Evolutionary conservation across 2,329 filamentous ascomycete species (phyloP), one percentile per base, ranked within the genome.

Genomic region (Dactylonectria estremocensis): DNA sequence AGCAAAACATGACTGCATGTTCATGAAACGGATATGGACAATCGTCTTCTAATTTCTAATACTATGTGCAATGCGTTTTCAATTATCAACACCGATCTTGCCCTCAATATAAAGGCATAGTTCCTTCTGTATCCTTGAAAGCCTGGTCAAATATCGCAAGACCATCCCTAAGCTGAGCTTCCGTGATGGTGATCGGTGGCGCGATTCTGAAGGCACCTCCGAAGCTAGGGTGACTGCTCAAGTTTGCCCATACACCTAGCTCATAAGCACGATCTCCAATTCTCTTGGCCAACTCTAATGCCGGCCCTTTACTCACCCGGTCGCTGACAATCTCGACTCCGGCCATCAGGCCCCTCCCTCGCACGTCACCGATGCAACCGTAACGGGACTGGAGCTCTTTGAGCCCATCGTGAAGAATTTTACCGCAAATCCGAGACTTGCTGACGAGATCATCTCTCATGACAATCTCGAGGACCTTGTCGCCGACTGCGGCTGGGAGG

Each of bases 401-500:
- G n/a, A 89, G 82, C 2, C 84, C 87, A 0, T 74, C 79, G 64
- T 84, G 84, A 3, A 91, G 78, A 22, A 84, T 76, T 2, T 78
- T 66, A 1, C 88, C 88, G 6, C 83, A 79, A 31, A 77, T 73
- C 6, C 79, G 75, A 5, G 88, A 83, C 2, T 82, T 80, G 66
- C 79, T 77, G 18, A 87, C 84, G 10, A 91, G 78, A 20, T 83
- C 78, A 67, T 91, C 89, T 1, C 88, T 81, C 20, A 87, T 80
- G 1, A 91, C 87, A 13, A 91, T 88, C 66, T 91, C 88, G 1
- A 91, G 81, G 2, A 91, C 89, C 72, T 90, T 90, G 68, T 87
- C 81, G 1, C 88, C 89, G 1, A 91, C 88, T 0, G 88, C 87
- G 0, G 88, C 88, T 0, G 89, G 85, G 1, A 91, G 78, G 0